Evolutionary conservation across 495 filamentous ascomycete species (phyloP).

Genomic region (Astrothelium macrocarpum): DNA sequence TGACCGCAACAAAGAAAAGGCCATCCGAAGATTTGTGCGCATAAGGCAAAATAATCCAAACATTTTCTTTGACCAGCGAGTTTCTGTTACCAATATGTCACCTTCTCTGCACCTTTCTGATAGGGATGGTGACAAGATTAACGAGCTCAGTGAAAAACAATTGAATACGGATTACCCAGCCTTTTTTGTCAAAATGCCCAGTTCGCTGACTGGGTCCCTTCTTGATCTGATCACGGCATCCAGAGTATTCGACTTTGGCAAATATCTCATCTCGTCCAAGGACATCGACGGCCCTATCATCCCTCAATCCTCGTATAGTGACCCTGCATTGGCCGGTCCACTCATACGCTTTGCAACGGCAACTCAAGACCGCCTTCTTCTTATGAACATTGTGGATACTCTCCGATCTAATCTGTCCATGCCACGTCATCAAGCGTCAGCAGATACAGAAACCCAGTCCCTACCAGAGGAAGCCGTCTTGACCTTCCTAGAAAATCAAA

Average conservation of each 20-base stretch:
- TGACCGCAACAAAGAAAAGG: constrained; percentile 28
- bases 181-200: constrained; percentile 39
- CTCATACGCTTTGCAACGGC: constrained; percentile 50
- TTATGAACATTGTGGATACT: constrained; percentile 35
- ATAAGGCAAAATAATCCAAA: not conserved
- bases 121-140: constrained; percentile 6
- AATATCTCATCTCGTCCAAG: constrained; percentile 45
- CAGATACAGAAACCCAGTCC: not conserved
- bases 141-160: constrained; percentile 15
- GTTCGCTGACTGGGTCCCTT: constrained; percentile 39
- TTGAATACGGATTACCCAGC: constrained; percentile 24
- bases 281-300: constrained; percentile 51
- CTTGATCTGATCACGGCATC: constrained; percentile 44
- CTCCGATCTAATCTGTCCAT: not conserved
- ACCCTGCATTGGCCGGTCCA: constrained; percentile 43
- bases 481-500: constrained; percentile 41
- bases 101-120: not conserved
- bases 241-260: constrained; percentile 41
- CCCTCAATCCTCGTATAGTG: constrained; percentile 36
- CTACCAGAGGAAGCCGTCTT: constrained; percentile 36
- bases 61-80: constrained; percentile 23
- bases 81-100: not conserved
- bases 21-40: constrained; percentile 8
- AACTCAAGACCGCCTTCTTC: constrained; percentile 39
- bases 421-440: not conserved